Evolutionary conservation across 352 stramenopile genomes (phyloP).

Genomic region (Globisporangium cylindrosporum): DNA sequence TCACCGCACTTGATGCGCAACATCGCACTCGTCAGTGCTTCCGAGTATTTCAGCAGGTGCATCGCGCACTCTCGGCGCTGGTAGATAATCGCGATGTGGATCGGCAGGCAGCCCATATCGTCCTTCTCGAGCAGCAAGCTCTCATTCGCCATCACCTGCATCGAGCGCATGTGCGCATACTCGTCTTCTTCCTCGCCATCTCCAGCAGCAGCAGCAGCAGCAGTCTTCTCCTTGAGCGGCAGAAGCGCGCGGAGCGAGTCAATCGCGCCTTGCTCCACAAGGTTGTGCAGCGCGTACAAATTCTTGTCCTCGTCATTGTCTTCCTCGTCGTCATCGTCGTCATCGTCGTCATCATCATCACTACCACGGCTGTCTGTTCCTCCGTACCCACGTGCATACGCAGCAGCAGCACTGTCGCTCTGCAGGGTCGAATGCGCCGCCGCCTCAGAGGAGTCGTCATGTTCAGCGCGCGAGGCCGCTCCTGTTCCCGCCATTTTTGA

Average conservation of each 20-base stretch:
- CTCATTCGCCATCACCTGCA: constrained; percentile 50
- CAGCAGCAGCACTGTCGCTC: background rate
- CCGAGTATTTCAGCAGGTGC: constrained; percentile 62
- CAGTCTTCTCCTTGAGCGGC: constrained; percentile 19
- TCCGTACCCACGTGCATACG: background rate
- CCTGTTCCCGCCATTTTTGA: constrained; percentile 7
- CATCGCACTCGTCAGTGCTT: constrained; percentile 64
- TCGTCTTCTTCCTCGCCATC: constrained; percentile 4
- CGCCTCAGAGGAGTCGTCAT: background rate
- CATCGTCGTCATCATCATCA: background rate
- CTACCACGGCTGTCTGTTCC: background rate
- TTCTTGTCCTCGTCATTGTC: constrained; percentile 39
- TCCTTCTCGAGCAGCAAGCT: constrained; percentile 73
- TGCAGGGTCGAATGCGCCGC: background rate
- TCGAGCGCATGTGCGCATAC: constrained; percentile 18
- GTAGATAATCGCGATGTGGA: constrained; percentile 74
- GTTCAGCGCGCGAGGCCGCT: background rate
- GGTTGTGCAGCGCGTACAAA: constrained; percentile 57
- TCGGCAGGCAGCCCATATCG: constrained; percentile 77
- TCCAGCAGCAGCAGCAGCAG: constrained; percentile 9
- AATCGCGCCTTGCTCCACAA: constrained; percentile 48
- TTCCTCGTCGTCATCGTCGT: constrained; percentile 18
- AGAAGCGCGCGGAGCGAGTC: constrained; percentile 49
- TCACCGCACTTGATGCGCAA: constrained; percentile 61
- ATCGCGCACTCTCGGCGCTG: constrained; percentile 36